Evolutionary conservation across 352 stramenopile species (phyloP), one percentile per base, ranked within the genome.

Genomic region (Thalassiosira allenii): DNA sequence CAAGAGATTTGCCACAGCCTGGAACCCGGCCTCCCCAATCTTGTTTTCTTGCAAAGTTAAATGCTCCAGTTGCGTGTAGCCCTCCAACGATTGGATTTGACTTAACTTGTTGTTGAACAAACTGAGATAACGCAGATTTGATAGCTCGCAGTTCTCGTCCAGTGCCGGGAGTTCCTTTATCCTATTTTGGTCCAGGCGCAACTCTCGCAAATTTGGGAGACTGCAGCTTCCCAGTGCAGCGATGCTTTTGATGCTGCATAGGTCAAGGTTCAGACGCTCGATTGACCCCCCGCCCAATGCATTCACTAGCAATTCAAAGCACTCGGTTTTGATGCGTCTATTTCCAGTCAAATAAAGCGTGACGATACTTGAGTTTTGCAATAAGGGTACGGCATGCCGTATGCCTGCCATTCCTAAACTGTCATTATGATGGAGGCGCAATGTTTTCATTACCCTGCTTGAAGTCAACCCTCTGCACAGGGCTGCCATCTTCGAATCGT

Each of bases 401-500:
- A 69, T 22, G 43, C 59, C 59, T 23, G 4, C 20, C 11, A 2
- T n/a, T 11, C 32, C 41, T 12, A 66, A 66, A 30, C 17, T 17
- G 27, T 66, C 8, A 3, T 25, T 11, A 22, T 14, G 6, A 37
- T 23, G 8, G 20, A 40, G 1, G 47, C 25, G 25, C 47, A 57
- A 17, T 11, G 12, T 47, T 4, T 51, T 66, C 3, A 66, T 27
- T 4, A 30, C 22, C 6, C 29, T 51, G 57, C 57, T 51, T 20
- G 30, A 20, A 6, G 12, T 51, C 57, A 66, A 51, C n/a, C 57
- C 33, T 2, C 57, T 0, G 57, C 53, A 66, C 6, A 68, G 53
- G 20, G 22, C 41, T 25, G 59, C 23, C 23, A 54, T 54, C 37
- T 57, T 68, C 5, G 27, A n/a, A 68, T 68, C 59, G 20, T 54